phyloP scores from a whole-genome alignment of 2,329 filamentous ascomycete genomes.

The Lithohypha guttulata region DNA sequence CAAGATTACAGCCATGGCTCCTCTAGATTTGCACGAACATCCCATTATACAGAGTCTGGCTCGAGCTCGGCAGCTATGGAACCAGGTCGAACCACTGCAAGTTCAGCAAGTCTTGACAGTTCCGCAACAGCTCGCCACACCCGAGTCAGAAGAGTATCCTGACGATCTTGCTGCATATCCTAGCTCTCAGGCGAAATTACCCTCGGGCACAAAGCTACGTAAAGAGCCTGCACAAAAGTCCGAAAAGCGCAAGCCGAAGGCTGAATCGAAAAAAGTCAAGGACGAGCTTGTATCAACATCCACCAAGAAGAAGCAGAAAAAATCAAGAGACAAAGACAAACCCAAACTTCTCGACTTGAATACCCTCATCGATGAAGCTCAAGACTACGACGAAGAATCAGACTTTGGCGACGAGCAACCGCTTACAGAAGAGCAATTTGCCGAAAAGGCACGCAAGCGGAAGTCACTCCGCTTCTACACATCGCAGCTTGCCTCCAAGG shows the following conservation, averaged over 20 bases:
- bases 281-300: neutral
- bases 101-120: constrained; percentile 32
- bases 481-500: constrained; percentile 90
- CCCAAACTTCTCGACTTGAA: constrained; percentile 40
- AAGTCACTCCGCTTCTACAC: constrained; percentile 96
- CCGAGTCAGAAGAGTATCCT: neutral
- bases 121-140: constrained; percentile 7
- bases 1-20: constrained; percentile 52
- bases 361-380: constrained; percentile 26
- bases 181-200: neutral
- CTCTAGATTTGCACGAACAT: constrained; percentile 75
- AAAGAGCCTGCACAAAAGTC: neutral
- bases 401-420: constrained; percentile 87
- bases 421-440: constrained; percentile 66
- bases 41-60: constrained; percentile 79
- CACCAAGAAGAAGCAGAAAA: constrained; percentile 38
- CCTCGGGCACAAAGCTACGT: neutral
- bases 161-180: neutral
- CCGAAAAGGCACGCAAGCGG: constrained; percentile 80
- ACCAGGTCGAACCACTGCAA: constrained; percentile 57
- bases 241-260: neutral
- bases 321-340: constrained; percentile 56
- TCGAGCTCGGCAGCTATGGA: constrained; percentile 71
- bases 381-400: constrained; percentile 53
- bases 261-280: constrained; percentile 26